These are phyloP conservation scores for Boletus sp. DNA, from an alignment of 768 basidiomycete genomes.

Conservation along the genomic window DNA sequence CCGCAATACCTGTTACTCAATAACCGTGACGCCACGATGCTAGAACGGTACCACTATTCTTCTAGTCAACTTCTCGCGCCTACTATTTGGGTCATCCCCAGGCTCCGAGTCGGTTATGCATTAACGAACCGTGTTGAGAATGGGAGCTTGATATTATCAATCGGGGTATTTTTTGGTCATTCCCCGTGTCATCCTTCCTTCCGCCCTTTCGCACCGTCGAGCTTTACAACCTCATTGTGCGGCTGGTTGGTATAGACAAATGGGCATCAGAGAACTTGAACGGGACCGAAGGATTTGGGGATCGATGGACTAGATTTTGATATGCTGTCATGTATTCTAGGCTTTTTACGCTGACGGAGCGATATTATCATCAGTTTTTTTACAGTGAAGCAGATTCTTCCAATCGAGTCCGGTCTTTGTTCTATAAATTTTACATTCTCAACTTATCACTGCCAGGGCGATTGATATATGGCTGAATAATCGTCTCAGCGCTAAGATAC, in stretches of 20 bases:
- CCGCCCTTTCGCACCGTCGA: conserved; percentile 80
- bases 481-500: background rate
- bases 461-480: background rate
- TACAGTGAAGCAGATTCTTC: background rate
- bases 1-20: background rate
- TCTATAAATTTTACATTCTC: too few species aligned
- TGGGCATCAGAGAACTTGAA: conserved; percentile 64
- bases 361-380: background rate
- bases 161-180: conserved; percentile 50
- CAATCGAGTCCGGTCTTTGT: background rate
- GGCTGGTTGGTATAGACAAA: conserved; percentile 60
- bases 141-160: conserved; percentile 57
- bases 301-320: conserved; percentile 39
- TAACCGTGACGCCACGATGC: conserved; percentile 48
- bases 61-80: conserved; percentile 74
- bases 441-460: too few species aligned
- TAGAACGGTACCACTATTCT: conserved; percentile 71
- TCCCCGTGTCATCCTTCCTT: conserved; percentile 29
- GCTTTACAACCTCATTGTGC: conserved; percentile 77
- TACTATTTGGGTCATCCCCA: conserved; percentile 76
- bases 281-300: conserved; percentile 81
- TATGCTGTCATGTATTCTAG: background rate
- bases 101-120: conserved; percentile 75
- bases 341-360: too few species aligned
- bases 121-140: conserved; percentile 64